Evolutionary conservation across 2,329 filamentous ascomycete species (phyloP), one percentile per base, ranked within the genome.

Genomic region (Ustulina deusta): DNA sequence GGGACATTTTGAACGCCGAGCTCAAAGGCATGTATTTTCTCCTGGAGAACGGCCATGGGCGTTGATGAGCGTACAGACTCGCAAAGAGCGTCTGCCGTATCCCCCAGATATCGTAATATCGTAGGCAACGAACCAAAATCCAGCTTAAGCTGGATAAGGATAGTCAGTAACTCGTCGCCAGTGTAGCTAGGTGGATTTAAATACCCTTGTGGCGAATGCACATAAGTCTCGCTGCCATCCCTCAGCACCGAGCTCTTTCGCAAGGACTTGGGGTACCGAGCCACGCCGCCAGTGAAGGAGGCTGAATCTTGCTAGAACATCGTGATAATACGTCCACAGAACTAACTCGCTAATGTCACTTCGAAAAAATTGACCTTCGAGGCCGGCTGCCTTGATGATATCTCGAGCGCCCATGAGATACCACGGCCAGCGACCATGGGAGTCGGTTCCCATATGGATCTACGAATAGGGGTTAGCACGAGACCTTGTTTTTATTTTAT

Each of bases 211-310:
- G 11, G 48, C 61, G 25, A 38, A 56, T 9, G 27, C 32, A 27
- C 65, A 69, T 15, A 68, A 29, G 27, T 69, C 65, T 22, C 68
- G 55, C 15, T 69, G 64, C 68, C 68, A 69, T 2, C 46, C 57
- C 17, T 61, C 56, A n/a, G 22, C 61, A 34, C 48, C 68, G 15
- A 69, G 56, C 27, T 64, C 51, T 40, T 51, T 58, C 1, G 61
- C 52, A 7, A 69, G 52, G 20, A 49, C 34, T 22, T 36, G 34
- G 7, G 25, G 25, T 2, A 58, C 32, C 2, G 57, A 56, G 7
- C 38, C 36, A 13, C 62, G 61, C 13, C 62, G 58, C 68, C 68
- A 70, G 38, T 70, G 68, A 32, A 65, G n/a, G 6, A 70, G 48
- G 32, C 48, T 68, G 25, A 70, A 65, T 29, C 62, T 58, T 22